phyloP scores from a whole-genome alignment of 371 early-diverging fungal species.

The Rhizopus microsporus region DNA sequence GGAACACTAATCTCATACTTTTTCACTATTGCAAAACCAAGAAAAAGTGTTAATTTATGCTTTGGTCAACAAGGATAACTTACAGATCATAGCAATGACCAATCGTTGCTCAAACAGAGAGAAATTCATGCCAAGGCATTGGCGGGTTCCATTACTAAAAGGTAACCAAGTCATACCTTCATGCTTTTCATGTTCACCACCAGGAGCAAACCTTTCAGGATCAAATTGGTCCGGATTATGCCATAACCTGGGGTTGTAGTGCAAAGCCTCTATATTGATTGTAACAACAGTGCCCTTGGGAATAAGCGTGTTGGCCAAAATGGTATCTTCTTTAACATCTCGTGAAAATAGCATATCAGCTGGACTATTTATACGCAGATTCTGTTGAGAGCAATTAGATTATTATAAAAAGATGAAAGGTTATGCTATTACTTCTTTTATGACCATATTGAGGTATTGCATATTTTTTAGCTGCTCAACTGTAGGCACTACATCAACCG shows the following conservation, averaged over 20 bases:
- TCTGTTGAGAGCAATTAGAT: slow-evolving; percentile 2
- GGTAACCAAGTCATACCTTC: slow-evolving; percentile 31
- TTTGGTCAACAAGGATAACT: neutral
- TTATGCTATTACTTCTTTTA: slow-evolving; percentile 28
- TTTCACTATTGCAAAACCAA: slow-evolving; percentile 23
- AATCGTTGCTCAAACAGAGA: slow-evolving; percentile 50
- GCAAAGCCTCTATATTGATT: slow-evolving; percentile 38
- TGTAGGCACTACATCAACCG: slow-evolving; percentile 21
- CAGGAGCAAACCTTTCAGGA: slow-evolving; percentile 18
- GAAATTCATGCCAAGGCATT: slow-evolving; percentile 49
- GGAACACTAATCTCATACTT: slow-evolving; percentile 31
- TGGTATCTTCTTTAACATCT: slow-evolving; percentile 37
- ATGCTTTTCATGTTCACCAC: slow-evolving; percentile 6
- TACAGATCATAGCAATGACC: slow-evolving; percentile 40
- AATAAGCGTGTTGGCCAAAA: slow-evolving; percentile 39
- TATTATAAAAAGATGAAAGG: too few species aligned
- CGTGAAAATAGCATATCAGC: slow-evolving; percentile 7
- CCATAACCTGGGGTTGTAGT: slow-evolving; percentile 36
- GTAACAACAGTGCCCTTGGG: slow-evolving; percentile 46
- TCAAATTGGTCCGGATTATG: slow-evolving; percentile 7
- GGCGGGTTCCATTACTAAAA: slow-evolving; percentile 32
- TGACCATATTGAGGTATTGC: slow-evolving; percentile 46
- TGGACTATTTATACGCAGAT: slow-evolving; percentile 15
- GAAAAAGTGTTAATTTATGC: too few species aligned
- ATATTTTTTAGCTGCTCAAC: slow-evolving; percentile 43